Percentiles rank a stretch among this genome's conserved stretches.
These are phyloP conservation scores for Dioscorea cayenensis DNA, from an alignment of 116 monocot species.

Conservation along the genomic window DNA sequence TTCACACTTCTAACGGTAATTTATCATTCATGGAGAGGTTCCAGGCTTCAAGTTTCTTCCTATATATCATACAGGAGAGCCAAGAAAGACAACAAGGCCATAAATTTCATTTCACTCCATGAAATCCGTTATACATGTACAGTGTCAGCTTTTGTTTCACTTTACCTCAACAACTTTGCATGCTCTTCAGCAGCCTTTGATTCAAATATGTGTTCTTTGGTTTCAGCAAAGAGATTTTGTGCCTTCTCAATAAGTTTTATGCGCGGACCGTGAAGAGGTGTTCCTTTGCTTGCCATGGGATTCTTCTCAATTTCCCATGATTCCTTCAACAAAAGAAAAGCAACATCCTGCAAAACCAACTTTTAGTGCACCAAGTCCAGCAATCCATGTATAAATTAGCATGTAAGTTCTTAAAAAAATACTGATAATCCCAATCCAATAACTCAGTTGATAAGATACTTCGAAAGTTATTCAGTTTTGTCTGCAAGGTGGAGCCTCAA, in stretches of 20 bases:
- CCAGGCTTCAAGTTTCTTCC: not conserved
- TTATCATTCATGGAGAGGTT: not conserved
- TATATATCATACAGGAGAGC: too few relatives aligned
- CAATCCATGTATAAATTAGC: not conserved
- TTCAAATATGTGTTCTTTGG: conserved; percentile 89
- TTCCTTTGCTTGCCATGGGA: conserved; percentile 82
- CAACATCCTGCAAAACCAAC: conserved; percentile 59
- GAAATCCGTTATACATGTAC: too few relatives aligned
- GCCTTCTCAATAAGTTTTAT: conserved; percentile 85
- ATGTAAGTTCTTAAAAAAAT: too few relatives aligned
- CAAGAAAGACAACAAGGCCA: too few relatives aligned
- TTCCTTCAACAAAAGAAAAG: conserved; percentile 80
- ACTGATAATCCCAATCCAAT: too few relatives aligned
- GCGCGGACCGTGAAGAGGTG: conserved; percentile 86
- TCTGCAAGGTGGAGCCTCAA: too few relatives aligned
- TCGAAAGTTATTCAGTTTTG: too few relatives aligned
- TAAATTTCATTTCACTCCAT: too few relatives aligned
- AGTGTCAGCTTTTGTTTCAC: not conserved
- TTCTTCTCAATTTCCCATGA: conserved; percentile 86
- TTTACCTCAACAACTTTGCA: conserved; percentile 86
- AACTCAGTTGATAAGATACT: too few relatives aligned
- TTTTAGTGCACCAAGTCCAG: not conserved
- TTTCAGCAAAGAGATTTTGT: conserved; percentile 76
- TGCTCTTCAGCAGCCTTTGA: conserved; percentile 93
- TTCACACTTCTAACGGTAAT: not conserved